Conservation (phyloP, 108 stramenopile species). For the Poteriospumella lacustris region DNA sequence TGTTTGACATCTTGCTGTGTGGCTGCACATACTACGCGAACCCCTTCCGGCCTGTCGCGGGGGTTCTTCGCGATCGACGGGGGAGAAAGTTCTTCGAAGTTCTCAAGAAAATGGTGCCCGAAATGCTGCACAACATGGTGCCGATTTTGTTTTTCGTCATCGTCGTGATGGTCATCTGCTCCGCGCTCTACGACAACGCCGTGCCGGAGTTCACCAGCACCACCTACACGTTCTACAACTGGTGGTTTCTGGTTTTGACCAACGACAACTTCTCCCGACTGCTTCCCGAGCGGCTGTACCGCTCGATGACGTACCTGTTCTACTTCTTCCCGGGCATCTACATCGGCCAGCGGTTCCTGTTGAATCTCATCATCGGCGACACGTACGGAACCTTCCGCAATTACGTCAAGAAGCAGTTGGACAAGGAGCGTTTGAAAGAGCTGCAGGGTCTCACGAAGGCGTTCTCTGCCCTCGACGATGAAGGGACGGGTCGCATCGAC, state of each 20-base stretch:
- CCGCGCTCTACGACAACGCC: conserved; percentile 31
- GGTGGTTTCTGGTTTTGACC: neutral
- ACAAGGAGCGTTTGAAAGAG: conserved; percentile 45
- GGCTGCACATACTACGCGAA: neutral
- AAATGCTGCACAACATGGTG: neutral
- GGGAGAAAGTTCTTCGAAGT: conserved; percentile 17
- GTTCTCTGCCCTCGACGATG: conserved; percentile 38
- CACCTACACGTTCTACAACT: neutral
- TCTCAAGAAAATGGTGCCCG: conserved; percentile 16
- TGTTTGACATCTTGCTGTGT: neutral
- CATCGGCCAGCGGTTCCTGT: conserved; percentile 43
- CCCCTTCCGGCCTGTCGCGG: conserved; percentile 4
- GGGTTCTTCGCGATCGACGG: neutral
- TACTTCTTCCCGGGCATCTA: conserved; percentile 39
- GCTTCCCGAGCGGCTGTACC: conserved; percentile 21
- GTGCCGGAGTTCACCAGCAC: conserved; percentile 21
- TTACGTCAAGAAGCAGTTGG: conserved; percentile 44
- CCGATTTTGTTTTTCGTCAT: conserved; percentile 39
- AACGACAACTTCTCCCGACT: conserved; percentile 37
- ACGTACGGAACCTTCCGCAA: conserved; percentile 45
- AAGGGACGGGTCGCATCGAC: neutral
- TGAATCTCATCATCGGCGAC: conserved; percentile 41
- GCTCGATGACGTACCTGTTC: conserved; percentile 30
- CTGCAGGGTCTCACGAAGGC: conserved; percentile 43
- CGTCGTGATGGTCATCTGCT: conserved; percentile 36